A percentile compares a stretch with the other conserved stretches of the same genome.
Evolutionary conservation across 139 green algal species (phyloP).

Genomic region (Chlamydomonas eustigma): DNA sequence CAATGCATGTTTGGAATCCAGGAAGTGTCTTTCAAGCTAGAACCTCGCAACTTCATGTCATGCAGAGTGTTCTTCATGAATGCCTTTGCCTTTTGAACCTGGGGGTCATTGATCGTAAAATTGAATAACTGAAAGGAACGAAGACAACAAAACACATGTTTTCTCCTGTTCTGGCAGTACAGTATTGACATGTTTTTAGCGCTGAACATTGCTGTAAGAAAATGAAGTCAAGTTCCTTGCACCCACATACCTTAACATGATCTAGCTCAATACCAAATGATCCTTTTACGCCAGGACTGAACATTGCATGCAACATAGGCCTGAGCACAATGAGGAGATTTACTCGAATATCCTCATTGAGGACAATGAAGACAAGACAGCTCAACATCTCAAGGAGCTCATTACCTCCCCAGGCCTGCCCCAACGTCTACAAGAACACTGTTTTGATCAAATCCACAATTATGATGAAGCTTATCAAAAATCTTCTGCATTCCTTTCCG

Average conservation of each 20-base stretch:
- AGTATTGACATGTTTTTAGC: no score
- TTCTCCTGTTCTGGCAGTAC: no score
- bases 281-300: slow-evolving; percentile 6
- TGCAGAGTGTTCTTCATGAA: neutral
- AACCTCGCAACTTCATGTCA: neutral
- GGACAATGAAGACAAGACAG: no score
- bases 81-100: neutral
- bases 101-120: no score
- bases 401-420: slow-evolving; percentile 62
- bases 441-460: slow-evolving; percentile 51
- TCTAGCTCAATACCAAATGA: slow-evolving; percentile 27
- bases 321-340: no score
- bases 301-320: slow-evolving; percentile 20
- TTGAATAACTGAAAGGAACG: no score
- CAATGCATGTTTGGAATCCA: neutral
- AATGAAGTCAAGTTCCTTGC: no score
- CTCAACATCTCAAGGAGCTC: neutral
- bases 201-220: no score
- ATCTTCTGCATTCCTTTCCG: slow-evolving; percentile 69
- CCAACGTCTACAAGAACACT: slow-evolving; percentile 83
- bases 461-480: slow-evolving; percentile 54
- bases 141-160: no score
- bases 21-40: neutral
- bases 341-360: no score
- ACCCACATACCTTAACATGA: slow-evolving; percentile 20